Conservation (phyloP, 768 basidiomycete species). For the Rhodotorula kratochvilovae region DNA sequence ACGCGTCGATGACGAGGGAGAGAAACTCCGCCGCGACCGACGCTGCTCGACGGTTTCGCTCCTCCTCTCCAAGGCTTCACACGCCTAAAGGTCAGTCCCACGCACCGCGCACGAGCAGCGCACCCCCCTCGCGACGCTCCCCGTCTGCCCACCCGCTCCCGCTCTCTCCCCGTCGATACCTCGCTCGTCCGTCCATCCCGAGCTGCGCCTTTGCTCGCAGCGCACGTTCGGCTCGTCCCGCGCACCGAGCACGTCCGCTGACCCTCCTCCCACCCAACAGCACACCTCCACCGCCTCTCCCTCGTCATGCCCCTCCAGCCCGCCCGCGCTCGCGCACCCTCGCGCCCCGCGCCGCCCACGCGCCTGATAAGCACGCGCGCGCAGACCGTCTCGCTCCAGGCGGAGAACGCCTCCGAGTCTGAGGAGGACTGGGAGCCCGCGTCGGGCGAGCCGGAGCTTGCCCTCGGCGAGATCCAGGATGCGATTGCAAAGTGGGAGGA, state of each 20-base stretch:
- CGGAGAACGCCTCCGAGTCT: slow-evolving; percentile 17
- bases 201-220: no score
- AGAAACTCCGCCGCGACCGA: no score
- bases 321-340: neutral
- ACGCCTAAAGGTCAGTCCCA: no score
- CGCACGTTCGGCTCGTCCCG: neutral
- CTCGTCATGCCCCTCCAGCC: neutral
- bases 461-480: slow-evolving; percentile 62
- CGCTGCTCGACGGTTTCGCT: no score
- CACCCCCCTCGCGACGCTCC: no score
- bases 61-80: no score
- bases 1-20: neutral
- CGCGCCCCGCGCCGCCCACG: slow-evolving; percentile 20
- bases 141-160: no score
- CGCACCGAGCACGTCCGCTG: neutral
- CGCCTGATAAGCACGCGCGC: slow-evolving; percentile 23
- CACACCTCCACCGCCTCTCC: neutral
- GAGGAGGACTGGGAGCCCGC: slow-evolving; percentile 36
- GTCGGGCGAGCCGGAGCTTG: slow-evolving; percentile 35
- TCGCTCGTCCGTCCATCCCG: neutral
- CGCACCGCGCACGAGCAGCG: no score
- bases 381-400: slow-evolving; percentile 18
- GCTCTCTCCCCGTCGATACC: no score
- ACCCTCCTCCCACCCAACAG: neutral
- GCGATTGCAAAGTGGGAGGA: slow-evolving; percentile 69